Evolutionary conservation across 805 yeast species (phyloP), one percentile per base, ranked within the genome.

Genomic region (Cyberlindnera meyerae): DNA sequence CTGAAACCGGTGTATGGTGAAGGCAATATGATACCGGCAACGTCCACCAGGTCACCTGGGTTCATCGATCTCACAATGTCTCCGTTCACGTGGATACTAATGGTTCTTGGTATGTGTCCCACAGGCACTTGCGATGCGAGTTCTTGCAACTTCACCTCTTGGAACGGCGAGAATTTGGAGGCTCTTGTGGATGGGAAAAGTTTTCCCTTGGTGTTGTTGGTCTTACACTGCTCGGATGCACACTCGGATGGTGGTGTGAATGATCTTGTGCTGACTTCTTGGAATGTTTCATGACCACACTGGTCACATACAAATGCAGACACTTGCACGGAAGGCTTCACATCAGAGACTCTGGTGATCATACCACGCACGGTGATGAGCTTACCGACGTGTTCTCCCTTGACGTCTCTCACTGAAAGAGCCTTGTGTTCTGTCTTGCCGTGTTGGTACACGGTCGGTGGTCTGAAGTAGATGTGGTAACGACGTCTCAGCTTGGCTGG

Each of bases 271-370:
- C 76, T 80, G 47, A 93, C 95, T 59, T 94, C 97, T 66, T 93
- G 97, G 71, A 94, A 93, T 36, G 87, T 79, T 63, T 93, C 99
- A 62, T 75, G 82, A 32, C 98, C 99, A 70, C 99, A 93, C 52
- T 83, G 83, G 58, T 93, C 98, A 65, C 99, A 93, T 6, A 97
- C 86, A 58, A 90, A 94, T 1, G 98, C 97, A 51, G 82, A 87
- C 36, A 93, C 97, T 42, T 75, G 68, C 7, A 93, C 85, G 6
- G 86, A 70, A 4, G 99, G 99, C 60, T 89, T 90, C 29, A 93
- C 98, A 59, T 93, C 99, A 2, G 95, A 82, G 5, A 89, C 96
- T 48, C 98, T 72, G 8, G 97, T 93, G 34, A 90, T 87, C 48
- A 93, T 89, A 39, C 98, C 99, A 45, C 96, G 70, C 4, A 89